Conservation (phyloP, 2,329 filamentous ascomycete genomes). For the Fusarium hostae region DNA sequence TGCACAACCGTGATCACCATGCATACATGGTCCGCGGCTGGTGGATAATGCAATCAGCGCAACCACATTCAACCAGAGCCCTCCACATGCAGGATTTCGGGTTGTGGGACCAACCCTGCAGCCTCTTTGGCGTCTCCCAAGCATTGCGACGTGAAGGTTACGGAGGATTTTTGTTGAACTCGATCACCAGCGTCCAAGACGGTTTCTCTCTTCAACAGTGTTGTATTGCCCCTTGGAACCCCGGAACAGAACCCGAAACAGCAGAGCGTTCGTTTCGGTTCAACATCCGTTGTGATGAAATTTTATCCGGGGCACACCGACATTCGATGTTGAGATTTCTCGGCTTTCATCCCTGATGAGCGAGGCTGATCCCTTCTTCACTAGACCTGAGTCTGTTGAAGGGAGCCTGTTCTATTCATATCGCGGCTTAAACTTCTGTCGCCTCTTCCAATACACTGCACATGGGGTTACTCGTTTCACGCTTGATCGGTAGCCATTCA, state of each 20-base stretch:
- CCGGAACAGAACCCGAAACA: slow-evolving; percentile 12
- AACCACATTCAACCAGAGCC: slow-evolving; percentile 20
- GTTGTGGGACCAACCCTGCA: slow-evolving; percentile 42
- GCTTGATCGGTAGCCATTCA: slow-evolving; percentile 10
- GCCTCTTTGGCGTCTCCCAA: slow-evolving; percentile 14
- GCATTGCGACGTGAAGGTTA: slow-evolving; percentile 17
- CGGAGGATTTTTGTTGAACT: slow-evolving; percentile 19
- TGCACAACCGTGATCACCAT: slow-evolving; percentile 41
- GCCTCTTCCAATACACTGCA: slow-evolving; percentile 6
- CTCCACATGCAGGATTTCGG: slow-evolving; percentile 30
- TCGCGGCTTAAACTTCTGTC: slow-evolving; percentile 22
- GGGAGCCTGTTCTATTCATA: slow-evolving; percentile 31
- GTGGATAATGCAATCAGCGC: slow-evolving; percentile 40
- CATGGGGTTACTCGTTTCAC: slow-evolving; percentile 16
- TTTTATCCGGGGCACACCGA: slow-evolving; percentile 28
- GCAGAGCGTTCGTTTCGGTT: slow-evolving; percentile 17
- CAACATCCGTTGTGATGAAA: background rate
- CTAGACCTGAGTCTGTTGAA: slow-evolving; percentile 34
- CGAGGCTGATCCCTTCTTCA: slow-evolving; percentile 30
- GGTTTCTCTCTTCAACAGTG: slow-evolving; percentile 20
- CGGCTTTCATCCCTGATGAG: slow-evolving; percentile 25
- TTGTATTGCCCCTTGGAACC: slow-evolving; percentile 27
- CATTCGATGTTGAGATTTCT: slow-evolving; percentile 29
- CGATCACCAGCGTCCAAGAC: slow-evolving; percentile 13
- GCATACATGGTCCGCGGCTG: slow-evolving; percentile 38